Evolutionary conservation across 2,329 filamentous ascomycete genomes (phyloP).

Genomic region (Catunica adiposa): DNA sequence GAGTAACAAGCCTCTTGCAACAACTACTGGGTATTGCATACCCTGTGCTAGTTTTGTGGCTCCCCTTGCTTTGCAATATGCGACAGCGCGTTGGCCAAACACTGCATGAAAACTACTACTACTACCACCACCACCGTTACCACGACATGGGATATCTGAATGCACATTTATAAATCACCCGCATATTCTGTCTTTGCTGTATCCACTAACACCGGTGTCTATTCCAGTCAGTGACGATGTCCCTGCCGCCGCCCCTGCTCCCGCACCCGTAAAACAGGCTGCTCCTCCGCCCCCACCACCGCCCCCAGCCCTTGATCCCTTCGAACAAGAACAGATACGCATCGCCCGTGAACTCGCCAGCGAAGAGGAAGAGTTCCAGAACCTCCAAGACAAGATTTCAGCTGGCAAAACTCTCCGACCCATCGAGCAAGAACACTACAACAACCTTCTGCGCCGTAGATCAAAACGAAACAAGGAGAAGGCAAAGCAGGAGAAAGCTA

Average conservation of each 20-base stretch:
- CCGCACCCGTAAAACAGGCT: not conserved
- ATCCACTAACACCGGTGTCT: not conserved
- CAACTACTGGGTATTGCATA: too few relatives aligned
- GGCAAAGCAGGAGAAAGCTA: conserved; percentile 13
- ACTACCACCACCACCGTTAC: not conserved
- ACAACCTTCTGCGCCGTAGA: conserved; percentile 3
- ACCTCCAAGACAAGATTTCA: conserved; percentile 1
- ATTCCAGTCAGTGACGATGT: not conserved
- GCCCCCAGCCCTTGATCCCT: not conserved
- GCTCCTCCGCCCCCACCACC: conserved; percentile 3
- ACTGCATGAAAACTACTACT: not conserved
- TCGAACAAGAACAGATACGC: conserved; percentile 8
- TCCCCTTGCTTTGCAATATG: not conserved
- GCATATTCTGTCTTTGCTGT: not conserved
- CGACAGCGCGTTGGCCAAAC: conserved; percentile 1
- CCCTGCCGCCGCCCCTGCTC: not conserved
- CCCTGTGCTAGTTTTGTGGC: too few relatives aligned
- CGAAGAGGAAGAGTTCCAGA: conserved; percentile 8
- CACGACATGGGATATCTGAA: too few relatives aligned
- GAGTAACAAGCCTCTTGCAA: not conserved
- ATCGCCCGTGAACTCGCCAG: conserved; percentile 9
- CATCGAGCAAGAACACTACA: conserved; percentile 10
- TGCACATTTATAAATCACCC: not conserved
- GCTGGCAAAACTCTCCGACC: not conserved
- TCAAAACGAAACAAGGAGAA: conserved; percentile 14